A percentile compares a stretch with the other conserved stretches of the same genome.
phyloP scores from a whole-genome alignment of 1,139 yeast species.

The Taphrina pruni region DNA sequence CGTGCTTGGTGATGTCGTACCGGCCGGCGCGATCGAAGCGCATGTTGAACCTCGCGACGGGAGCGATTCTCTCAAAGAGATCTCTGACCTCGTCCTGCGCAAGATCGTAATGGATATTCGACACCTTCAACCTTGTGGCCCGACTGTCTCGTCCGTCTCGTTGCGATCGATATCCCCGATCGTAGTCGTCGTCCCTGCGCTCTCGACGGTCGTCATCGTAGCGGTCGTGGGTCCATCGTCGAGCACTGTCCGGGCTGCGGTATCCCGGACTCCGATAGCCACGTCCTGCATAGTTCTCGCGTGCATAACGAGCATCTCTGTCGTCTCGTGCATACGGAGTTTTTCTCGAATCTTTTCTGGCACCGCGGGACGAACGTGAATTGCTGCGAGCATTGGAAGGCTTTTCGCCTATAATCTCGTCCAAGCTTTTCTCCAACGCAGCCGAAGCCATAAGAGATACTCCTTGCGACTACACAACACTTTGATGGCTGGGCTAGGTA shows the following conservation, averaged over 20 bases:
- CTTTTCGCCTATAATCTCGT: conserved; percentile 37
- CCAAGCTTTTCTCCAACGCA: conserved; percentile 35
- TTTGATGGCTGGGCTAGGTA: no score
- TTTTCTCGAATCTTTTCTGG: conserved; percentile 7
- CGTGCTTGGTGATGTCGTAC: conserved; percentile 1
- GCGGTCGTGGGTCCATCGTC: conserved; percentile 35
- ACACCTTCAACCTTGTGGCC: conserved; percentile 7
- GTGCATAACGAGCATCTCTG: conserved; percentile 14
- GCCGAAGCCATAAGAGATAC: conserved; percentile 19
- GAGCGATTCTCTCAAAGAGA: conserved; percentile 32
- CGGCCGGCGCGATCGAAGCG: conserved; percentile 38
- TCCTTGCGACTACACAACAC: not conserved
- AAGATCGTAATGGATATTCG: conserved; percentile 28
- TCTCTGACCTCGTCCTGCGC: conserved; percentile 14
- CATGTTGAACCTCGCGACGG: conserved; percentile 29
- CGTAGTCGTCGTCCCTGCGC: not conserved
- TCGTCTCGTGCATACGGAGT: conserved; percentile 18
- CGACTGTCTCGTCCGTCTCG: conserved; percentile 14
- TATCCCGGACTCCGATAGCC: conserved; percentile 14
- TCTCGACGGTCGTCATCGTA: conserved; percentile 17
- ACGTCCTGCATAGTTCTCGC: conserved; percentile 4
- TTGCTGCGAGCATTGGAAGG: conserved; percentile 8
- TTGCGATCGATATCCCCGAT: conserved; percentile 13
- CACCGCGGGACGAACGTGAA: conserved; percentile 19
- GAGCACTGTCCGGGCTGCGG: conserved; percentile 4